A percentile compares a stretch with the other conserved stretches of the same genome.
Conservation (phyloP, 495 filamentous ascomycete genomes). For the Daldinia bambusicola region DNA sequence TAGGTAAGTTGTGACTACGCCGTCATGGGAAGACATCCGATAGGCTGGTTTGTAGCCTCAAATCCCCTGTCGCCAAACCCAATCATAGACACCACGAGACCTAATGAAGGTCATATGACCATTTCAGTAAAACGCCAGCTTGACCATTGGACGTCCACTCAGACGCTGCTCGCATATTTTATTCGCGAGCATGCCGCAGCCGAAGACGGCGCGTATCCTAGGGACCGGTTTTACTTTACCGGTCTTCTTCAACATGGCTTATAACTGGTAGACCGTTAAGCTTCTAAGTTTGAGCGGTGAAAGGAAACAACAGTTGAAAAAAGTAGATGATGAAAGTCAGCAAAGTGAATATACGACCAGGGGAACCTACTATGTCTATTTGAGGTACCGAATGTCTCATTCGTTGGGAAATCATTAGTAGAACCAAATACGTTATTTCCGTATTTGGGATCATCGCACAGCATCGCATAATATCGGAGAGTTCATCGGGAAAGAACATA, state of each 20-base stretch:
- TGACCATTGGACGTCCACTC: constrained; percentile 1
- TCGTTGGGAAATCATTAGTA: constrained; percentile 25
- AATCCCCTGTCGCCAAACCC: constrained; percentile 6
- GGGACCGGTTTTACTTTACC: constrained; percentile 2
- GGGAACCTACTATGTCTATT: constrained; percentile 3
- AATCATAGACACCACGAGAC: constrained; percentile 27
- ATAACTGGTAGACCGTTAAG: neutral
- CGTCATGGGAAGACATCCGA: constrained; percentile 24
- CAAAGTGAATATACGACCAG: neutral
- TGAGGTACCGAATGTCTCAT: constrained; percentile 1
- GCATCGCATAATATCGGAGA: constrained; percentile 2
- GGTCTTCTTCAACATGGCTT: neutral
- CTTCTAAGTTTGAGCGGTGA: constrained; percentile 28
- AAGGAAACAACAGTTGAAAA: neutral
- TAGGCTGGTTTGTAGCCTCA: constrained; percentile 19
- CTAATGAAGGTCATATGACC: constrained; percentile 31
- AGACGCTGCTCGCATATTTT: constrained; percentile 19
- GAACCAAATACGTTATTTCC: neutral
- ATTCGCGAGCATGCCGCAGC: constrained; percentile 17
- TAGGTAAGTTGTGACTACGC: constrained; percentile 8
- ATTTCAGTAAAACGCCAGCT: constrained; percentile 1
- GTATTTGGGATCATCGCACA: constrained; percentile 19
- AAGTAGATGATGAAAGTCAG: constrained; percentile 3
- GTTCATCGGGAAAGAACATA: constrained; percentile 1
- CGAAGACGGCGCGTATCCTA: constrained; percentile 14